Percentiles rank a stretch among this genome's conserved stretches.
Conservation (phyloP, 192 early-diverging fungal species). For the Diversispora epigaea region DNA sequence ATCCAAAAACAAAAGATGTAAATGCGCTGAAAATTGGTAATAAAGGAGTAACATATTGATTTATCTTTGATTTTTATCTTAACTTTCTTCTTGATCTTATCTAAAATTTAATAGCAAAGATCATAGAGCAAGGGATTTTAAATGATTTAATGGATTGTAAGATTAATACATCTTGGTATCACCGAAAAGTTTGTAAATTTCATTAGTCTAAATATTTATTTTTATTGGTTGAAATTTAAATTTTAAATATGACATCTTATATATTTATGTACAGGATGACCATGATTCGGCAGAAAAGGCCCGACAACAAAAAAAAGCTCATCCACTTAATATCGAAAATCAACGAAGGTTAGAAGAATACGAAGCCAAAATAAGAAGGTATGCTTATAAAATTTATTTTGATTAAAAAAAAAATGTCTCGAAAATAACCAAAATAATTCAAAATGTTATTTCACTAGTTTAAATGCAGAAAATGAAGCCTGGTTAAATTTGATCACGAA, state of each 20-base stretch:
- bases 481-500: constrained; percentile 7
- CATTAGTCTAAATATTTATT: not conserved
- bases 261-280: not conserved
- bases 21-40: constrained; percentile 12
- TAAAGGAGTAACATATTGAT: not conserved
- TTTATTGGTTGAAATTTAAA: not conserved
- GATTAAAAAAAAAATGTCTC: not conserved
- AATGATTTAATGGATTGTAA: constrained; percentile 34
- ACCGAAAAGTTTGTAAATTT: constrained; percentile 35
- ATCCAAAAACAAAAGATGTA: not conserved
- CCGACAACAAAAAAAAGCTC: constrained; percentile 37
- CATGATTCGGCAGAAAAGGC: not conserved
- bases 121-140: constrained; percentile 46
- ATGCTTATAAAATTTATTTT: not conserved
- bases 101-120: constrained; percentile 33
- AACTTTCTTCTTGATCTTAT: not conserved
- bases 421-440: too few relatives aligned
- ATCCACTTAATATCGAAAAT: constrained; percentile 45
- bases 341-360: constrained; percentile 34
- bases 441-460: constrained; percentile 17
- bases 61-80: constrained; percentile 7
- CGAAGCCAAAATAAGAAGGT: constrained; percentile 36
- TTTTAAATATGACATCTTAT: not conserved
- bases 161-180: constrained; percentile 58
- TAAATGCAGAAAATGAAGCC: constrained; percentile 25